These are phyloP conservation scores for Zasmidium citrigriseum DNA, from an alignment of 2,329 filamentous ascomycete species.

Conservation along the genomic window DNA sequence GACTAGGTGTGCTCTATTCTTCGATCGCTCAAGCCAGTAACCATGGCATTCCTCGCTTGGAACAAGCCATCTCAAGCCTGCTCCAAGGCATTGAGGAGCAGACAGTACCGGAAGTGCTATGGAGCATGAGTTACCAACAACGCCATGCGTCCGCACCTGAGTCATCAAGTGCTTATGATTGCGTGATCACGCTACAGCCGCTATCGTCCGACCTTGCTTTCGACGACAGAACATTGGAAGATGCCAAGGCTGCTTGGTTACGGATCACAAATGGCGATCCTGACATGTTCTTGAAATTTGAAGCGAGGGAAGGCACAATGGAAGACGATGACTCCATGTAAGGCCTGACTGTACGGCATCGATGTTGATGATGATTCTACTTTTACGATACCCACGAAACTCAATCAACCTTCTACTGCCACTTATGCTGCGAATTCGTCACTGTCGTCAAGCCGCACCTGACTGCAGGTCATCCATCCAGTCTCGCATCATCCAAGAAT, in stretches of 20 bases:
- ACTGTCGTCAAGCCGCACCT: background rate
- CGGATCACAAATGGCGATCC: constrained; percentile 55
- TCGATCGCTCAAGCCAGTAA: constrained; percentile 44
- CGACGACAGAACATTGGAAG: constrained; percentile 67
- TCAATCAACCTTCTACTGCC: no score
- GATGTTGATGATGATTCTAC: background rate
- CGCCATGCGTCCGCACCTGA: constrained; percentile 32
- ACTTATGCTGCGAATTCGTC: no score
- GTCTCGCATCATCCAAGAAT: background rate
- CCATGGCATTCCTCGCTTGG: constrained; percentile 38
- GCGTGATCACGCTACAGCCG: constrained; percentile 49
- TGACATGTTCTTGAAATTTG: constrained; percentile 73
- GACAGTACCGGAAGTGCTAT: constrained; percentile 46
- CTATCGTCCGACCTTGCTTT: constrained; percentile 69
- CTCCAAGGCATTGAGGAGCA: constrained; percentile 40
- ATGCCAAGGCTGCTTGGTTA: constrained; percentile 71
- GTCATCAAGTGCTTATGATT: constrained; percentile 28
- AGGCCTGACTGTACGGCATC: background rate
- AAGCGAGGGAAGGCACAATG: constrained; percentile 49
- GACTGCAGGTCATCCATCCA: background rate
- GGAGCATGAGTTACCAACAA: constrained; percentile 57
- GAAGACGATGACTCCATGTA: constrained; percentile 15
- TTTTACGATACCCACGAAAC: no score
- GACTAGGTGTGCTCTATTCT: constrained; percentile 60
- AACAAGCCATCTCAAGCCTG: constrained; percentile 46